Conservation (phyloP, 2,329 filamentous ascomycete genomes). For the Sclerotiophoma versabilis region DNA sequence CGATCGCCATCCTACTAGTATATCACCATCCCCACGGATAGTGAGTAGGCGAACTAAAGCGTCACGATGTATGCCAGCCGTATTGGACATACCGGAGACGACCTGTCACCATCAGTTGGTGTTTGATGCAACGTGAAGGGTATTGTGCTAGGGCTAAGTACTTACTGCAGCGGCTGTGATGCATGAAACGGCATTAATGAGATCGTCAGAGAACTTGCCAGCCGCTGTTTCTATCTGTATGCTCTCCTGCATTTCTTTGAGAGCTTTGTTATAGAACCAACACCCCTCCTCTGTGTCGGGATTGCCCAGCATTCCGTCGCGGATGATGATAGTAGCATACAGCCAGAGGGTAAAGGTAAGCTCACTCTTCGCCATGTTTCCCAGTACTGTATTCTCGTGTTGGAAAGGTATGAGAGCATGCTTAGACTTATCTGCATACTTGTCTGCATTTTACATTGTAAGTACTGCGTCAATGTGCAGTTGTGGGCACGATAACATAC, state of each 20-base stretch:
- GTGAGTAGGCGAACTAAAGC: conserved; percentile 25
- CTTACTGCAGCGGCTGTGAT: conserved; percentile 33
- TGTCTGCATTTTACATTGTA: conserved; percentile 12
- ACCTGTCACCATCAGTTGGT: conserved; percentile 1
- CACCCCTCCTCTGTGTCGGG: conserved; percentile 23
- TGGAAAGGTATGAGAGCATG: conserved; percentile 14
- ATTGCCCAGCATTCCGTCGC: conserved; percentile 21
- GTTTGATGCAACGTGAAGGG: no score
- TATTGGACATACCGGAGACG: conserved; percentile 25
- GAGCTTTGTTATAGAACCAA: conserved; percentile 24
- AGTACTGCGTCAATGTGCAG: neutral
- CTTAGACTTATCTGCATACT: conserved; percentile 25
- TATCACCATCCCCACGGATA: conserved; percentile 26
- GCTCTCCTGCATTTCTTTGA: conserved; percentile 23
- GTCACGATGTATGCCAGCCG: conserved; percentile 28
- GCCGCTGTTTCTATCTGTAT: conserved; percentile 19
- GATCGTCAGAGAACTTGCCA: conserved; percentile 20
- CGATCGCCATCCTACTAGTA: conserved; percentile 20
- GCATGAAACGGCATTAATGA: conserved; percentile 25
- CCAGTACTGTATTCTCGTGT: conserved; percentile 29
- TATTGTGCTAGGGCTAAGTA: neutral
- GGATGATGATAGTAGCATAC: conserved; percentile 27
- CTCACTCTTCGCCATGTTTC: conserved; percentile 26
- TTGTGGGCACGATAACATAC: neutral
- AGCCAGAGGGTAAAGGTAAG: conserved; percentile 32